Evolutionary conservation across 306 rosid species (phyloP), one percentile per base, ranked within the genome.

Genomic region (Inga oerstediana): DNA sequence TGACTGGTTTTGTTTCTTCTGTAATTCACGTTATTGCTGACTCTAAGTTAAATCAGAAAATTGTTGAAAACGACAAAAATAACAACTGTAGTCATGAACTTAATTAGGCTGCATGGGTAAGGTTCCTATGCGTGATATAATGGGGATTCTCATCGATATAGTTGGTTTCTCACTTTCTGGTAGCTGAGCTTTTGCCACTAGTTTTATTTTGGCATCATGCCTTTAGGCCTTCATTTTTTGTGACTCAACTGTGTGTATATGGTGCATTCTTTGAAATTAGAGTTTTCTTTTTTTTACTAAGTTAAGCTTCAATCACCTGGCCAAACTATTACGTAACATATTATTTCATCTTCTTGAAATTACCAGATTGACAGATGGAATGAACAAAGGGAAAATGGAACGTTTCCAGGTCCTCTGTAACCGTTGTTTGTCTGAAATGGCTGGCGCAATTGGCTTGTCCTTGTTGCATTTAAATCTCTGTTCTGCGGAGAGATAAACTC

Each of bases 321-420:
- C 34, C 34, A 22, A 59, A 59, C 66, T 59, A 10, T 8, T 22
- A 22, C 15, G 6, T 22, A 22, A 22, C 34, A 59, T 22, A 59
- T n/a, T 59, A 9, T 59, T 59, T 22, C 5, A 59, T 59, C 5
- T 56, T 20, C 66, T 59, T 22, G 66, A 59, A 22, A 59, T 59
- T 59, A 10, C 67, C 95, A 97, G 99, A 62, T 97, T 66, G 99
- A 97, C 56, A 88, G 91, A 81, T 94, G 99, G 99, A 97, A 97
- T 51, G 99, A 97, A 85, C 99, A 94, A 84, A 93, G 98, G 85
- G 99, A 94, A 90, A 94, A 89, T 2, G 98, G 99, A 90, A 87
- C 97, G 75, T 97, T 94, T 85, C 99, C 99, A 14, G 98, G 99
- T 45, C 99, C 97, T 6, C 95, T 97, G 87, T 97, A 94, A 90